A percentile compares a stretch with the other conserved stretches of the same genome.
phyloP scores from a whole-genome alignment of 768 basidiomycete genomes.

The Galerina marginata region DNA sequence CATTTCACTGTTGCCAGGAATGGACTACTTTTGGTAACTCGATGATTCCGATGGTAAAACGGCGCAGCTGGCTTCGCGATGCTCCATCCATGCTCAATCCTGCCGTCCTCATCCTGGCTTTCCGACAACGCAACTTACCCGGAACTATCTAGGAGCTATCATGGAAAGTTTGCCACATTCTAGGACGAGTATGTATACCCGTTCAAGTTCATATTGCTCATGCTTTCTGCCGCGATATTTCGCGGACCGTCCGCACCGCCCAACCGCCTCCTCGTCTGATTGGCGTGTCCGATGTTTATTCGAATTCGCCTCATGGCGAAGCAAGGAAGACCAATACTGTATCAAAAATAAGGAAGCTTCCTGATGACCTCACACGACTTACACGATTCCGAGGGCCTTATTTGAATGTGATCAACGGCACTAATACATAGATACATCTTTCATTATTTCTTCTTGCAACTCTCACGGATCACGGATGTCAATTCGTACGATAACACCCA shows the following conservation, averaged over 20 bases:
- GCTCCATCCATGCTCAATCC: too few relatives aligned
- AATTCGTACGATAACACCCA: too few relatives aligned
- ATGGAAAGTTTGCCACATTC: neutral
- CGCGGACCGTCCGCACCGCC: neutral
- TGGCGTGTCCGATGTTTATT: slow-evolving; percentile 6
- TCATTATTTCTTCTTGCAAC: too few relatives aligned
- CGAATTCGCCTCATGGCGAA: neutral
- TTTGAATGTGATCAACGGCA: neutral
- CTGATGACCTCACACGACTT: neutral
- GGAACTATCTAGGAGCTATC: neutral
- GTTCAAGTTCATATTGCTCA: neutral
- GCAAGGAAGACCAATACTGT: neutral
- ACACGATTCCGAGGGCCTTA: neutral
- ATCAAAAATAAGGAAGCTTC: slow-evolving; percentile 3
- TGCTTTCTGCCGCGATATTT: neutral
- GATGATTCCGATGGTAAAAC: too few relatives aligned
- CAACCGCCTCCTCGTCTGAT: neutral
- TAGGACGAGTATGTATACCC: too few relatives aligned
- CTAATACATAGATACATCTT: too few relatives aligned
- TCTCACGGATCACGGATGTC: too few relatives aligned
- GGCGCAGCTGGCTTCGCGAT: too few relatives aligned
- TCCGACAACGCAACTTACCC: too few relatives aligned
- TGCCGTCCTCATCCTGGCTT: too few relatives aligned
- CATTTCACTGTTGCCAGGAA: too few relatives aligned
- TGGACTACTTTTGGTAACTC: too few relatives aligned